phyloP scores from a whole-genome alignment of 2,329 filamentous ascomycete species.

The Bimuria novae-zelandiae region DNA sequence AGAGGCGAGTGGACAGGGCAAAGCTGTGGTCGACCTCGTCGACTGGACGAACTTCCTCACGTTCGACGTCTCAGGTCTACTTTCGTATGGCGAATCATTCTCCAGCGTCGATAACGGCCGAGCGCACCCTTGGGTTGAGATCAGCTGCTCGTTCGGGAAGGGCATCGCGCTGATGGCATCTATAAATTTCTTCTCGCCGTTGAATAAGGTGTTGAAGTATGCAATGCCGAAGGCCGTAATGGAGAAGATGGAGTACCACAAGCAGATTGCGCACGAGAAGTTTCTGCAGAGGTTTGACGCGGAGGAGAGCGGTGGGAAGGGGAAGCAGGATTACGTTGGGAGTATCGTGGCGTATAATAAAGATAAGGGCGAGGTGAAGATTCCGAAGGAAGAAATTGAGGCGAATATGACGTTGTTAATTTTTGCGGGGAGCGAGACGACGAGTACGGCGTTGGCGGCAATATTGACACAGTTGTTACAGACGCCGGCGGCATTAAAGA shows the following conservation, averaged over 20 bases:
- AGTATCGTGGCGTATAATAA: constrained; percentile 31
- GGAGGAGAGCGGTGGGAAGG: constrained; percentile 21
- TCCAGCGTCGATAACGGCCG: constrained; percentile 20
- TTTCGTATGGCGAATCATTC: constrained; percentile 57
- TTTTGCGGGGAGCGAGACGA: constrained; percentile 47
- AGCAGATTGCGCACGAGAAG: constrained; percentile 20
- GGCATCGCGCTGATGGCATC: constrained; percentile 26
- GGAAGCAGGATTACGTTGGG: constrained; percentile 31
- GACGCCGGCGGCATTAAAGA: constrained; percentile 14
- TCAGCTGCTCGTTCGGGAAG: constrained; percentile 33
- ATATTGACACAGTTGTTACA: constrained; percentile 36
- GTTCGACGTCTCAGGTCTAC: constrained; percentile 43
- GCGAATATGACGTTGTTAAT: constrained; percentile 42
- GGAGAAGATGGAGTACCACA: constrained; percentile 22
- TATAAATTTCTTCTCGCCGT: constrained; percentile 25
- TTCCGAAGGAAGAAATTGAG: constrained; percentile 39
- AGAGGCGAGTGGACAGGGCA: background rate
- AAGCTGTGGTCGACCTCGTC: constrained; percentile 22
- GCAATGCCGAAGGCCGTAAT: constrained; percentile 15
- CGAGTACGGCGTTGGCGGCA: constrained; percentile 42
- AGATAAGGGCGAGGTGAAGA: constrained; percentile 23
- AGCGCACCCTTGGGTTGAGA: constrained; percentile 44
- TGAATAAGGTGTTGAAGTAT: constrained; percentile 19
- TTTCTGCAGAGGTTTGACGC: constrained; percentile 36
- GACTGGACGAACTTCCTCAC: constrained; percentile 23